Evolutionary conservation across 2,329 filamentous ascomycete species (phyloP).

Genomic region (Cercospora sp.): DNA sequence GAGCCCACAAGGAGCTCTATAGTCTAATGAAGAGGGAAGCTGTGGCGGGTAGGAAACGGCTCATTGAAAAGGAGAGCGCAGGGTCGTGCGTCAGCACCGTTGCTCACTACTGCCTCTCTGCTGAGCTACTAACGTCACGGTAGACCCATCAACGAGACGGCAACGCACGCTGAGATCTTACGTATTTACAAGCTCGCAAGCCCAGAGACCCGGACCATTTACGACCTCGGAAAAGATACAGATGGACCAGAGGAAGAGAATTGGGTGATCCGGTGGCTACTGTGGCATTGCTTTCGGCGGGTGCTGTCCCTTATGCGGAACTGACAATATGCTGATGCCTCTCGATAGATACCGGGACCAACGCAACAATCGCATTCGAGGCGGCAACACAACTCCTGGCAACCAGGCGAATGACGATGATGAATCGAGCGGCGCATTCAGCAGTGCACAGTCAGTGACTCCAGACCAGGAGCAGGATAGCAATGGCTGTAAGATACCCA

Average conservation of each 20-base stretch:
- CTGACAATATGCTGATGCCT: background rate
- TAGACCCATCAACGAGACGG: conserved; percentile 50
- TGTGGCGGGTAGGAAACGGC: conserved; percentile 39
- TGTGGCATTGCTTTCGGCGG: conserved; percentile 51
- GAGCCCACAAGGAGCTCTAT: conserved; percentile 41
- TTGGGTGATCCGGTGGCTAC: conserved; percentile 53
- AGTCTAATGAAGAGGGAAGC: conserved; percentile 49
- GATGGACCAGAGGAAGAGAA: conserved; percentile 48
- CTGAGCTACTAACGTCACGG: conserved; percentile 34
- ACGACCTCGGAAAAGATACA: conserved; percentile 45
- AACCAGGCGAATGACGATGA: conserved; percentile 14
- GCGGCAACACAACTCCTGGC: background rate
- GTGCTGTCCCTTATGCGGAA: background rate
- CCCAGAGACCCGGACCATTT: conserved; percentile 43
- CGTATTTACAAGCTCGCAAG: conserved; percentile 43
- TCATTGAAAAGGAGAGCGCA: conserved; percentile 39
- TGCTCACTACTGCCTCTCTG: background rate
- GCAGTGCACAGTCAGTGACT: background rate
- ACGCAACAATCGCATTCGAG: conserved; percentile 21
- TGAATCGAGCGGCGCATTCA: conserved; percentile 9
- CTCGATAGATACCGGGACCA: conserved; percentile 35
- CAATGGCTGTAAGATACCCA: conserved; percentile 1
- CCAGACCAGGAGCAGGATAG: conserved; percentile 6
- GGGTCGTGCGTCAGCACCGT: conserved; percentile 28
- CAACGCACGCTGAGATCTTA: conserved; percentile 47